phyloP scores from a whole-genome alignment of 2,329 filamentous ascomycete genomes.

The Nigrograna mackinnonii region DNA sequence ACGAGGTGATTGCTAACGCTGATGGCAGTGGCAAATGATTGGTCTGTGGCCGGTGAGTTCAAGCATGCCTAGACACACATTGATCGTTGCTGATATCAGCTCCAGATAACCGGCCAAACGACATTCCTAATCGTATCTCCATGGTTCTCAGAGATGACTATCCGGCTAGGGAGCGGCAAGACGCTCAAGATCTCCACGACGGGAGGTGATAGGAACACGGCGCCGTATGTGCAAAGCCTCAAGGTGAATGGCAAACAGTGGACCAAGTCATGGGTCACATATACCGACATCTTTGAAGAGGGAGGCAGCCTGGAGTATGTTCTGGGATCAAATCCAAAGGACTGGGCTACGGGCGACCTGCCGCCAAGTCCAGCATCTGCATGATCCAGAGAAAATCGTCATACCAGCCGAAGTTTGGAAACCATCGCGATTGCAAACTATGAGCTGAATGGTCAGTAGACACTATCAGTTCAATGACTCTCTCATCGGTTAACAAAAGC shows the following conservation, averaged over 20 bases:
- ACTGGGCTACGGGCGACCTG: slow-evolving; percentile 63
- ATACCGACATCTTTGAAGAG: slow-evolving; percentile 66
- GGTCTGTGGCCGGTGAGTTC: slow-evolving; percentile 26
- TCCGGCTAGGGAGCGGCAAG: slow-evolving; percentile 61
- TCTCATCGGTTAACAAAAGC: too few relatives aligned
- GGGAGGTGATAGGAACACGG: slow-evolving; percentile 52
- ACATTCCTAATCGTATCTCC: slow-evolving; percentile 63
- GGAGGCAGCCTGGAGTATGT: slow-evolving; percentile 65
- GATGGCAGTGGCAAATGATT: slow-evolving; percentile 37
- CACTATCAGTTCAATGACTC: too few relatives aligned
- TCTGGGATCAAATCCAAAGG: slow-evolving; percentile 55
- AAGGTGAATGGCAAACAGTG: slow-evolving; percentile 67
- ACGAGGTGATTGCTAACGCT: too few relatives aligned
- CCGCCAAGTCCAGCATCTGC: slow-evolving; percentile 62
- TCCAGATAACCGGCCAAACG: slow-evolving; percentile 69
- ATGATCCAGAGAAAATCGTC: too few relatives aligned
- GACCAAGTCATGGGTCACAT: slow-evolving; percentile 67
- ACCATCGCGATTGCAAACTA: too few relatives aligned
- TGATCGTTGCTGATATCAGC: too few relatives aligned
- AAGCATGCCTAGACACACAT: too few relatives aligned
- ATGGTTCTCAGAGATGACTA: slow-evolving; percentile 54
- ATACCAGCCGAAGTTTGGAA: too few relatives aligned
- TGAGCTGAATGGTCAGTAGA: too few relatives aligned
- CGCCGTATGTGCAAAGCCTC: slow-evolving; percentile 67
- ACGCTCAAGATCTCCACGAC: slow-evolving; percentile 58